phyloP scores from a whole-genome alignment of 176 grass and related monocot species.

The Alloteropsis semialata region DNA sequence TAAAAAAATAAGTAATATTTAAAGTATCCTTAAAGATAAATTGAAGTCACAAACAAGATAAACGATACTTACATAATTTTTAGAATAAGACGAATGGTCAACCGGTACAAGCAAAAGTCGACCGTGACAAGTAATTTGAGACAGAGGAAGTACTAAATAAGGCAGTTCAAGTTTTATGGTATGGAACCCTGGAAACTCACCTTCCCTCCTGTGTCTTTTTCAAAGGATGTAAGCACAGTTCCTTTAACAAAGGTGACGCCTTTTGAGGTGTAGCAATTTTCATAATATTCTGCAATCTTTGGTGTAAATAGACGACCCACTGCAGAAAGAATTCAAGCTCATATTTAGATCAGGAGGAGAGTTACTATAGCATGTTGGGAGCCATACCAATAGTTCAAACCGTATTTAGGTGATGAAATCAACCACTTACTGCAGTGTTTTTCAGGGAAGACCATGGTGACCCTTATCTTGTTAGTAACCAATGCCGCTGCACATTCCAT shows the following conservation, averaged over 20 bases:
- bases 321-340: conserved; percentile 33
- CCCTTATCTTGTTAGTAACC: conserved; percentile 80
- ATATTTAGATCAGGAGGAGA: conserved; percentile 11
- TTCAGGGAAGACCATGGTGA: conserved; percentile 92
- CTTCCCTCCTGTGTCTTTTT: conserved; percentile 60
- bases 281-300: conserved; percentile 92
- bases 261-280: conserved; percentile 72
- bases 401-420: background rate
- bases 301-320: conserved; percentile 82
- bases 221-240: conserved; percentile 83
- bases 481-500: conserved; percentile 96
- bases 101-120: no score
- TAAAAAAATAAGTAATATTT: no score
- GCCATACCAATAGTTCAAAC: background rate
- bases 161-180: background rate
- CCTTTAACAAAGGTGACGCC: conserved; percentile 90
- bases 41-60: no score
- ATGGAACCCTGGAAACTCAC: conserved; percentile 35
- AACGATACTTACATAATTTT: no score
- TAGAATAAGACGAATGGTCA: no score
- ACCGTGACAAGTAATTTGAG: no score
- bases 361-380: background rate
- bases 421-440: conserved; percentile 86
- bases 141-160: no score
- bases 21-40: no score